A percentile compares a stretch with the other conserved stretches of the same genome.
phyloP scores from a whole-genome alignment of 345 rosid species.

The Bretschneidera sinensis region DNA sequence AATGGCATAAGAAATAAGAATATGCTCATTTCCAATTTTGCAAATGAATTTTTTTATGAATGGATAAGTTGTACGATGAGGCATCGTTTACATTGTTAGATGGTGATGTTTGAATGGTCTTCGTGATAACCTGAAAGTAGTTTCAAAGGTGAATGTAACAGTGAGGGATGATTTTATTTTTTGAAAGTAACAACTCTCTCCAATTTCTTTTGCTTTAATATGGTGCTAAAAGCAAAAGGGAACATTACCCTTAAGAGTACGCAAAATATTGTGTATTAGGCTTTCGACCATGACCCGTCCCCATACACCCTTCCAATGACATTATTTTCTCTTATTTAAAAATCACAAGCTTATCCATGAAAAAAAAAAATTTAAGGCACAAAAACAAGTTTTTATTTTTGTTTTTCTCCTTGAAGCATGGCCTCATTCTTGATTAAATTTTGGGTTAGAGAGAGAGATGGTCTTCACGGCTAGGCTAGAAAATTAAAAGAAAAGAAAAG shows the following conservation, averaged over 20 bases:
- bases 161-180: constrained; percentile 10
- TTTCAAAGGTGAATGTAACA: constrained; percentile 3
- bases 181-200: constrained; percentile 22
- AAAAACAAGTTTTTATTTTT: too few species aligned
- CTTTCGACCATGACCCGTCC: constrained; percentile 10
- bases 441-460: too few species aligned
- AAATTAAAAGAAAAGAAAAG: constrained; percentile 7
- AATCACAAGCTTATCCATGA: background rate
- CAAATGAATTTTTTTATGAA: too few species aligned
- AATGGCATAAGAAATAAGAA: too few species aligned
- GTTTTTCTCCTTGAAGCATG: too few species aligned
- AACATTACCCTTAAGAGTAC: background rate
- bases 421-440: too few species aligned
- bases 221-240: constrained; percentile 1
- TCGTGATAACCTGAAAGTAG: background rate
- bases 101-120: background rate
- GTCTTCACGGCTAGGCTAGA: constrained; percentile 24
- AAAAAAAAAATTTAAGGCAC: too few species aligned
- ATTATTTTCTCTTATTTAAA: background rate
- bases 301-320: background rate
- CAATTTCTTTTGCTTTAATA: constrained; percentile 26
- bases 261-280: constrained; percentile 7
- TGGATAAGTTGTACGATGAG: too few species aligned
- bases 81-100: background rate
- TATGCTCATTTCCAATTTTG: too few species aligned